phyloP scores from a whole-genome alignment of 129 eudicot genomes.

The Helichrysum umbraculigerum region DNA sequence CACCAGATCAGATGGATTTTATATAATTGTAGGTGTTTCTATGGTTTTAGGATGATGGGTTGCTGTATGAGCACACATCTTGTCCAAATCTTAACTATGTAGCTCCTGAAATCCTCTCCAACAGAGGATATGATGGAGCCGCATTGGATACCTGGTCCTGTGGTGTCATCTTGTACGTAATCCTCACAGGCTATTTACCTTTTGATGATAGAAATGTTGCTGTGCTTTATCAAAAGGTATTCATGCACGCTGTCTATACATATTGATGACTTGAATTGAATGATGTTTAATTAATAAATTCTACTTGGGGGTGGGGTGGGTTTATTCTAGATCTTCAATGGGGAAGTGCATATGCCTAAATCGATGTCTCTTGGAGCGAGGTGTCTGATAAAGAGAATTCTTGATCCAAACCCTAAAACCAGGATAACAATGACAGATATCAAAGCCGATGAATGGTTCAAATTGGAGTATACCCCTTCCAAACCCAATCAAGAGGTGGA shows the following conservation, averaged over 20 bases:
- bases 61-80: background rate
- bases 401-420: slow-evolving; percentile 65
- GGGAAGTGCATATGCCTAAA: slow-evolving; percentile 65
- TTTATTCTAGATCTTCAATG: slow-evolving; percentile 57
- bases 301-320: background rate
- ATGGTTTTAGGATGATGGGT: slow-evolving; percentile 59
- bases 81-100: slow-evolving; percentile 73
- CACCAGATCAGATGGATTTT: background rate
- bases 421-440: slow-evolving; percentile 53
- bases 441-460: slow-evolving; percentile 70
- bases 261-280: background rate
- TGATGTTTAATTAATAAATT: background rate
- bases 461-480: slow-evolving; percentile 54
- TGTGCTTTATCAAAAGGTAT: slow-evolving; percentile 79
- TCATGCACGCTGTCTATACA: background rate
- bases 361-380: slow-evolving; percentile 67
- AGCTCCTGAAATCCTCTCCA: slow-evolving; percentile 73
- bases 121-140: slow-evolving; percentile 75
- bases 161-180: slow-evolving; percentile 71
- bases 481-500: slow-evolving; percentile 50
- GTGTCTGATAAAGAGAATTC: slow-evolving; percentile 60
- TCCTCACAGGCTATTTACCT: slow-evolving; percentile 76
- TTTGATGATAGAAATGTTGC: slow-evolving; percentile 79
- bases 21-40: background rate
- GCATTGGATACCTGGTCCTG: slow-evolving; percentile 81